Percentiles rank a stretch among this genome's conserved stretches.
phyloP scores from a whole-genome alignment of 352 stramenopile species.

The Peronospora destructor region DNA sequence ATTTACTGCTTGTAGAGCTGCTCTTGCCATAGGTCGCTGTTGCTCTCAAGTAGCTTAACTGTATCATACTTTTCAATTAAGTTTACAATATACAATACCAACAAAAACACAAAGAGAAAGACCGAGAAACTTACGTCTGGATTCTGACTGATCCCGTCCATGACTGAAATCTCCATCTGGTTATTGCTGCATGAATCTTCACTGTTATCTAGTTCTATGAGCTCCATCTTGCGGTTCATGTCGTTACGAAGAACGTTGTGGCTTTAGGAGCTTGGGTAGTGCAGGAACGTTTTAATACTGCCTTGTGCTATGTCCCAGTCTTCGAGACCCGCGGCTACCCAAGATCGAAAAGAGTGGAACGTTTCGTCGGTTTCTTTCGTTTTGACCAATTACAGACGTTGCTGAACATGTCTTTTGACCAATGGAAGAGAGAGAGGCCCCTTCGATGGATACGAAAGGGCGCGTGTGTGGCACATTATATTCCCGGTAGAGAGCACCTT shows the following conservation, averaged over 20 bases:
- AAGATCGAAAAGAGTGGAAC: conserved; percentile 34
- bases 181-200: conserved; percentile 8
- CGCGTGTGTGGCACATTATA: conserved; percentile 15
- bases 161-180: conserved; percentile 42
- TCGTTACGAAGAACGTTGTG: conserved; percentile 14
- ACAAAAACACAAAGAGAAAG: conserved; percentile 2
- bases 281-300: conserved; percentile 33
- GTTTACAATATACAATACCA: background rate
- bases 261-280: conserved; percentile 18
- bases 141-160: conserved; percentile 19
- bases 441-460: conserved; percentile 26
- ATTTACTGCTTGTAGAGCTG: conserved; percentile 33
- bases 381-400: conserved; percentile 7
- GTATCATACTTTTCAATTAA: background rate
- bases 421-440: conserved; percentile 5
- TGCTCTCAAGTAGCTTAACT: conserved; percentile 34
- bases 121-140: conserved; percentile 24
- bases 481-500: conserved; percentile 19
- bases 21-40: conserved; percentile 14
- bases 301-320: conserved; percentile 21
- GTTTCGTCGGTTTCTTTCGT: conserved; percentile 28
- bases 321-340: conserved; percentile 16
- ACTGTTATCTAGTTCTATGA: conserved; percentile 41
- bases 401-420: background rate
- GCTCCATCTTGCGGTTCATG: conserved; percentile 75